These are phyloP conservation scores for Hypholoma fasciculare DNA, from an alignment of 768 basidiomycete genomes.

Conservation along the genomic window DNA sequence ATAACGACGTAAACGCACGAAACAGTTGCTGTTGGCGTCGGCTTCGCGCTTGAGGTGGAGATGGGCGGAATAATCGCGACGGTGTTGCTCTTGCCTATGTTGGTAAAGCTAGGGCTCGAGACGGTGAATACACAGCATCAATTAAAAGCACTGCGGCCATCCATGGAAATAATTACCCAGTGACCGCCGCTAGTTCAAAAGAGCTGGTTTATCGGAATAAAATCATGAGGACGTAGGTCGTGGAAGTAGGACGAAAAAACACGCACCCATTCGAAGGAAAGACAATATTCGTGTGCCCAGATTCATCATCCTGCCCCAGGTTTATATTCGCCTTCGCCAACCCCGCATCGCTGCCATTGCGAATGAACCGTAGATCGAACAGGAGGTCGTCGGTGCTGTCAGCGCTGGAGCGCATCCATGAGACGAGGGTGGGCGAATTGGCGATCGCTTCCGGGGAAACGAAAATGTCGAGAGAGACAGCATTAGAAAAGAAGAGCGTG, in stretches of 20 bases:
- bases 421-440: not conserved
- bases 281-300: conserved; percentile 8
- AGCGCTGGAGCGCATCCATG: not conserved
- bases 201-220: not conserved
- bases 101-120: conserved; percentile 15
- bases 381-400: not conserved
- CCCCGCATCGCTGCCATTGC: conserved; percentile 13
- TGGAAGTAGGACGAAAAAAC: too few relatives aligned
- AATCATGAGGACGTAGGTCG: not conserved
- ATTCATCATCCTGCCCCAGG: not conserved
- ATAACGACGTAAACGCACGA: not conserved
- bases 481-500: conserved; percentile 5
- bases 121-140: not conserved
- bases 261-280: conserved; percentile 21
- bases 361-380: conserved; percentile 2
- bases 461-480: conserved; percentile 7
- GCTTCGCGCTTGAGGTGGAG: not conserved
- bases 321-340: conserved; percentile 15
- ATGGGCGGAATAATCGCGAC: conserved; percentile 10
- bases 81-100: conserved; percentile 17
- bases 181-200: conserved; percentile 17
- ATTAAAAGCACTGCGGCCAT: not conserved
- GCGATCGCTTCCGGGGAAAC: conserved; percentile 11
- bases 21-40: too few relatives aligned
- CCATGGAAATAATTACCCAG: conserved; percentile 10